Evolutionary conservation across 1,284 basidiomycete genomes (phyloP), one percentile per base, ranked within the genome.

Genomic region (Fistulina hepatica): DNA sequence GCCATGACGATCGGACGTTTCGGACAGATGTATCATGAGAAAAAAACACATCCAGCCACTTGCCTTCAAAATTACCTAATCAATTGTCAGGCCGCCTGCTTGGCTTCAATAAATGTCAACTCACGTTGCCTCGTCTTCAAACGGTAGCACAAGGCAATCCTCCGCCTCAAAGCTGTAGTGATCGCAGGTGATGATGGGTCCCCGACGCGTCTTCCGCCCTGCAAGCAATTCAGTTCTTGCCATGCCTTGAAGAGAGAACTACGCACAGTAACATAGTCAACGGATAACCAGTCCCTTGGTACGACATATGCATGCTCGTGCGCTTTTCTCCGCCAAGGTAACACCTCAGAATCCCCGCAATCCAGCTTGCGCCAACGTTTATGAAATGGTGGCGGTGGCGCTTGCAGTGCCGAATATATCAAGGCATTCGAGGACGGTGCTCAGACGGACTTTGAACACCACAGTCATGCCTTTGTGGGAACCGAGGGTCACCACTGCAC

Each of bases 321-420:
- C 68, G 64, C 53, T 79, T 81, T 43, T 76, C 76, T 24, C 60
- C 59, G 33, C 53, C 55, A 53, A 77, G 73, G 56, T 70, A 74
- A 24, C 68, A 56, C 39, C 82, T 71, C 39, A 1, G 61, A 65
- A 9, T 58, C 67, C 19, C 73, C 72, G 2, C 63, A 70, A 13
- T 31, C 28, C n/a, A 61, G 60, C 34, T 58, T 60, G 41, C 66
- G 64, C 65, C 71, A 74, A 40, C 60, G 64, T 49, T 63, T 73
- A 39, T 56, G 52, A 32, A 58, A 60, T 49, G 9, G 58, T 45
- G 36, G 52, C 53, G 31, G 52, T 51, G 7, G 50, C 39, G 48
- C 9, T 65, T 2, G 84, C 85, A 5, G 88, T 86, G 9, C 92
- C 91, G 51, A 93, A 95, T 40, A 95, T 80, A 55, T 93, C 91